These are phyloP conservation scores for Setaria italica DNA, from an alignment of 202 grass and related monocot genomes.

Conservation along the genomic window DNA sequence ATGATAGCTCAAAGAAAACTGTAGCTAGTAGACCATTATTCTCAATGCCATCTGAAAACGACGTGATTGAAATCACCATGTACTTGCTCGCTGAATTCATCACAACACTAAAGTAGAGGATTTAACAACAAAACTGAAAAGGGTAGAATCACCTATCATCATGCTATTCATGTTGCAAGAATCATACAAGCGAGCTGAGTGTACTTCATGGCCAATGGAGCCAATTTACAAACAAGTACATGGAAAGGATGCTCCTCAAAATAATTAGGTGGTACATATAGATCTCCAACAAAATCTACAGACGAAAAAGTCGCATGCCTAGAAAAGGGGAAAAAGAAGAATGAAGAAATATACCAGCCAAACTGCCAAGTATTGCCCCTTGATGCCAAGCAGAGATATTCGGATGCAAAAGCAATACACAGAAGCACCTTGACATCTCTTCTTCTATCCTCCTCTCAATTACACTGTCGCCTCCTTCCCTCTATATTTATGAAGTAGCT, in stretches of 20 bases:
- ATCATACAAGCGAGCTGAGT: constrained; percentile 54
- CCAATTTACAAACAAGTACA: constrained; percentile 72
- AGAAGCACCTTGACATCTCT: constrained; percentile 43
- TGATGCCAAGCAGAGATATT: constrained; percentile 48
- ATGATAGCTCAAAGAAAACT: constrained; percentile 37
- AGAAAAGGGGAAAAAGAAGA: constrained; percentile 53
- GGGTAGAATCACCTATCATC: constrained; percentile 47
- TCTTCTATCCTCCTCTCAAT: constrained; percentile 42
- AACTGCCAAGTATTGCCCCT: constrained; percentile 51
- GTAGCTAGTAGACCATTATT: background rate
- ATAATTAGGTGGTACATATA: constrained; percentile 58
- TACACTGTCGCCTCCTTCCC: constrained; percentile 36
- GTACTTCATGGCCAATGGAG: constrained; percentile 66
- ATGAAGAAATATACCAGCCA: constrained; percentile 87
- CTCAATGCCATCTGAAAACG: constrained; percentile 18
- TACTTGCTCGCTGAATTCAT: background rate
- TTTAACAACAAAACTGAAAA: constrained; percentile 42
- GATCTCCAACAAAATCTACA: constrained; percentile 67
- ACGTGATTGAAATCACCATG: background rate
- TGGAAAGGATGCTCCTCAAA: constrained; percentile 58
- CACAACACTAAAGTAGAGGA: background rate
- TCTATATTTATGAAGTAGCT: constrained; percentile 49
- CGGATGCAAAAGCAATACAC: constrained; percentile 48
- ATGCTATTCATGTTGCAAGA: constrained; percentile 68
- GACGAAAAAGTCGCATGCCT: constrained; percentile 57